A percentile compares a stretch with the other conserved stretches of the same genome.
phyloP scores from a whole-genome alignment of 1,284 basidiomycete species.

The Grifola frondosa region DNA sequence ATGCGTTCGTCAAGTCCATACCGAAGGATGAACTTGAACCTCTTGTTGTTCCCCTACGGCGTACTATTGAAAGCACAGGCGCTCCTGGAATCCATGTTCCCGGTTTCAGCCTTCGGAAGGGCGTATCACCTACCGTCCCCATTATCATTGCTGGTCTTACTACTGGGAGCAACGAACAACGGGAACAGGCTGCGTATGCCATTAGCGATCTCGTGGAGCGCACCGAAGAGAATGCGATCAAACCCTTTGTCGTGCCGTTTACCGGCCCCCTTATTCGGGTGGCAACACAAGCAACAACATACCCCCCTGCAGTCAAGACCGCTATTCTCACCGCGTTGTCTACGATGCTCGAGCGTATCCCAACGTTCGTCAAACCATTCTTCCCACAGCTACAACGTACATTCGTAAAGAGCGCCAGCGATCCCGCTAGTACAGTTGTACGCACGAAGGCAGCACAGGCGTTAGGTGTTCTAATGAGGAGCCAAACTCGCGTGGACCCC shows the following conservation, averaged over 20 bases:
- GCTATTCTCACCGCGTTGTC: slow-evolving; percentile 84
- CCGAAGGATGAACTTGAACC: slow-evolving; percentile 93
- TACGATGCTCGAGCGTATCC: slow-evolving; percentile 82
- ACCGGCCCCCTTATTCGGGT: slow-evolving; percentile 96
- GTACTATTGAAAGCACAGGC: slow-evolving; percentile 87
- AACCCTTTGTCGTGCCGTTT: slow-evolving; percentile 94
- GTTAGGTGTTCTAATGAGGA: slow-evolving; percentile 90
- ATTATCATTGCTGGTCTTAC: slow-evolving; percentile 89
- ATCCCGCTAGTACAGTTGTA: slow-evolving; percentile 78
- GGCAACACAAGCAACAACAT: slow-evolving; percentile 83
- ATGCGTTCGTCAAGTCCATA: slow-evolving; percentile 86
- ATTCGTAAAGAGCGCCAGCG: slow-evolving; percentile 92
- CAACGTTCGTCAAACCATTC: slow-evolving; percentile 93
- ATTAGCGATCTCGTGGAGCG: slow-evolving; percentile 94
- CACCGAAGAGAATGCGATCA: slow-evolving; percentile 87
- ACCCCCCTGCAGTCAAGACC: slow-evolving; percentile 89
- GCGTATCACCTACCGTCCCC: slow-evolving; percentile 84
- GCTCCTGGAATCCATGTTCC: slow-evolving; percentile 78
- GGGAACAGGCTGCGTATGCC: slow-evolving; percentile 92
- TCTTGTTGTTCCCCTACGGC: slow-evolving; percentile 84
- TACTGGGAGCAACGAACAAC: slow-evolving; percentile 79
- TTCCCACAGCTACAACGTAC: slow-evolving; percentile 97
- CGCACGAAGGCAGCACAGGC: slow-evolving; percentile 82
- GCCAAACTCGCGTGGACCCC: slow-evolving; percentile 83
- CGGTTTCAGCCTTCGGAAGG: slow-evolving; percentile 89